These are phyloP conservation scores for Pythium apleroticum DNA, from an alignment of 352 stramenopile genomes.

Conservation along the genomic window DNA sequence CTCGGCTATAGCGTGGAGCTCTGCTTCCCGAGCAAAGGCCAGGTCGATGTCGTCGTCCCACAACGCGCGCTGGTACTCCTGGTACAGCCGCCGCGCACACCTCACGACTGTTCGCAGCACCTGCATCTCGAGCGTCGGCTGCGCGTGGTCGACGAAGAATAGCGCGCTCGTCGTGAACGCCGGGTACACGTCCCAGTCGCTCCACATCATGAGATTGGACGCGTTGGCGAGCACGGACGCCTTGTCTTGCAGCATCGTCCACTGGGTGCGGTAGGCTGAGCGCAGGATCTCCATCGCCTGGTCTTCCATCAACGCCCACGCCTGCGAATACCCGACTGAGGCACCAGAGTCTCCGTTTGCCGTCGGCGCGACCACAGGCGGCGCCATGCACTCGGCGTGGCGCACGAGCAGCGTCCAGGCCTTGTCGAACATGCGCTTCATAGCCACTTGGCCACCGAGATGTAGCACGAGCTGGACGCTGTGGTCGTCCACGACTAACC, in stretches of 20 bases:
- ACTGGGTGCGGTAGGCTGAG: slow-evolving; percentile 69
- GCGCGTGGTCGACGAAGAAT: slow-evolving; percentile 60
- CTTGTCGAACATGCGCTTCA: slow-evolving; percentile 73
- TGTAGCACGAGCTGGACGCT: slow-evolving; percentile 53
- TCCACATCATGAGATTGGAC: slow-evolving; percentile 85
- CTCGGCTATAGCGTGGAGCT: slow-evolving; percentile 35
- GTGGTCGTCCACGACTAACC: slow-evolving; percentile 33
- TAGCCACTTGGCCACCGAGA: slow-evolving; percentile 65
- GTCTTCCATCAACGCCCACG: slow-evolving; percentile 50
- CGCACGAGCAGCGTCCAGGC: slow-evolving; percentile 58
- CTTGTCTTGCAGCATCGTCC: slow-evolving; percentile 46
- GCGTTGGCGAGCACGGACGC: slow-evolving; percentile 58
- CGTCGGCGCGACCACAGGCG: slow-evolving; percentile 8
- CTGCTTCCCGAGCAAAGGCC: slow-evolving; percentile 36
- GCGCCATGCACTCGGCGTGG: slow-evolving; percentile 33
- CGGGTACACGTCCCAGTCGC: slow-evolving; percentile 71
- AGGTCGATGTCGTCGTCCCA: slow-evolving; percentile 71
- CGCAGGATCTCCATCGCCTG: slow-evolving; percentile 52
- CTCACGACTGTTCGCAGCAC: slow-evolving; percentile 63
- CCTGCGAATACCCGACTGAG: background rate
- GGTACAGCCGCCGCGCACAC: slow-evolving; percentile 58
- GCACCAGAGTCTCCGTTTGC: background rate
- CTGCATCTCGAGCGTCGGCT: slow-evolving; percentile 79
- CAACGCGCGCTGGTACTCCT: slow-evolving; percentile 78
- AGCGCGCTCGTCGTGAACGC: slow-evolving; percentile 50